These are phyloP conservation scores for Ogataea naganishii DNA, from an alignment of 805 yeast genomes.

Conservation along the genomic window DNA sequence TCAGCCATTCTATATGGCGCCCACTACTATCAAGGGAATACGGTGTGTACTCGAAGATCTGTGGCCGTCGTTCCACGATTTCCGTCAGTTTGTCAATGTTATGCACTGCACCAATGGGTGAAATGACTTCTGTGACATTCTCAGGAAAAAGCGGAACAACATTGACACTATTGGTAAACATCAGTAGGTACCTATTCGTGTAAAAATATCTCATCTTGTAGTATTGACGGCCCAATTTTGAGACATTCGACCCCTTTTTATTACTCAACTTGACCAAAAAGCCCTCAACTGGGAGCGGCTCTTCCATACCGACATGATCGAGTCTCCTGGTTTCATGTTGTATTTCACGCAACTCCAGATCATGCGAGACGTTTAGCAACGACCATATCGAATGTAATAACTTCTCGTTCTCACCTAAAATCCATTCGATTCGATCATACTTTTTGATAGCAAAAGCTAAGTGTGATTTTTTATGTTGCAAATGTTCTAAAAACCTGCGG, in stretches of 20 bases:
- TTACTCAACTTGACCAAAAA: slow-evolving; percentile 53
- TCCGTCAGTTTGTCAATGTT: slow-evolving; percentile 16
- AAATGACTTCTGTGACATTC: slow-evolving; percentile 9
- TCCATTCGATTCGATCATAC: slow-evolving; percentile 74
- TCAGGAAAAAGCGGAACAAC: slow-evolving; percentile 53
- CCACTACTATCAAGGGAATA: slow-evolving; percentile 38
- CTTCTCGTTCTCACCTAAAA: slow-evolving; percentile 34
- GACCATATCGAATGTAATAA: slow-evolving; percentile 35
- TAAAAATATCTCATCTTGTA: slow-evolving; percentile 54
- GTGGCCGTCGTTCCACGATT: slow-evolving; percentile 21
- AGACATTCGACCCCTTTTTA: slow-evolving; percentile 31
- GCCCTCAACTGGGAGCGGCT: slow-evolving; percentile 79
- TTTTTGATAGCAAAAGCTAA: slow-evolving; percentile 45
- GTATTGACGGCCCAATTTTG: slow-evolving; percentile 26
- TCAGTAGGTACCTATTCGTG: slow-evolving; percentile 52
- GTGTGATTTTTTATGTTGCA: slow-evolving; percentile 16
- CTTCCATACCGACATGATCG: slow-evolving; percentile 24
- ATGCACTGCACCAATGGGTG: slow-evolving; percentile 28
- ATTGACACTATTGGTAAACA: slow-evolving; percentile 43
- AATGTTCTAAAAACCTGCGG: slow-evolving; percentile 8
- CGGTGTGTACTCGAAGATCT: slow-evolving; percentile 40
- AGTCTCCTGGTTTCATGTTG: slow-evolving; percentile 29
- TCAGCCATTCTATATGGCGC: slow-evolving; percentile 59
- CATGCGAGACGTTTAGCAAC: slow-evolving; percentile 34
- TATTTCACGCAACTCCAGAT: slow-evolving; percentile 52